These are phyloP conservation scores for Blechomonas ayalai DNA, from an alignment of 208 protist species.

Conservation along the genomic window DNA sequence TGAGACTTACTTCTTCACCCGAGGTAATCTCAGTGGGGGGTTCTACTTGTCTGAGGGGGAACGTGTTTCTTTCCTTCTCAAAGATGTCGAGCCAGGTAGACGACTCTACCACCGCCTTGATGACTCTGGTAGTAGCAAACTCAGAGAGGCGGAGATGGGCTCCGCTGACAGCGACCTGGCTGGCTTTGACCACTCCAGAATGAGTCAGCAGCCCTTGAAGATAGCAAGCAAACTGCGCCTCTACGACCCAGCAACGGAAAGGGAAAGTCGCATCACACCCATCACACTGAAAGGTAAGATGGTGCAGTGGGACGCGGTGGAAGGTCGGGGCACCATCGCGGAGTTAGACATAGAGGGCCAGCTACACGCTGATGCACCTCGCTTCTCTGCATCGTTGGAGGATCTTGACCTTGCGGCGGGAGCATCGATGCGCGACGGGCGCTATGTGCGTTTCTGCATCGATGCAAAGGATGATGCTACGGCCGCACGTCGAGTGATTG, in stretches of 20 bases:
- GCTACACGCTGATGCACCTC: slow-evolving; percentile 45
- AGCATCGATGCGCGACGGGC: slow-evolving; percentile 20
- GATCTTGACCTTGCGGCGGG: slow-evolving; percentile 32
- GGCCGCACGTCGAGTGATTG: slow-evolving; percentile 30
- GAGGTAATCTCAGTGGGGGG: slow-evolving; percentile 36
- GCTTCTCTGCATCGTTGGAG: slow-evolving; percentile 38
- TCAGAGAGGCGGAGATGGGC: too few relatives aligned
- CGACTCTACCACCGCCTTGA: slow-evolving; percentile 1
- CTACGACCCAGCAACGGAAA: slow-evolving; percentile 28
- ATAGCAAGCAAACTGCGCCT: slow-evolving; percentile 27
- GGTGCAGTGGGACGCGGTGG: slow-evolving; percentile 37
- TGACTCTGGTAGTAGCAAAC: too few relatives aligned
- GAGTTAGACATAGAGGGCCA: slow-evolving; percentile 54
- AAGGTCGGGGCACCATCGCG: slow-evolving; percentile 35
- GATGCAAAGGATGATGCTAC: slow-evolving; percentile 11
- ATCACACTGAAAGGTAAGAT: slow-evolving; percentile 40
- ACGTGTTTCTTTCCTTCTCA: slow-evolving; percentile 50
- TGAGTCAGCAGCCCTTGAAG: slow-evolving; percentile 1
- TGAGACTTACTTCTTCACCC: slow-evolving; percentile 58
- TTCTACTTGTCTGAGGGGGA: slow-evolving; percentile 74
- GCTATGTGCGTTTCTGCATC: slow-evolving; percentile 68
- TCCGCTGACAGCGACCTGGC: not conserved
- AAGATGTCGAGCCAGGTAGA: not conserved
- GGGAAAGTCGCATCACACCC: slow-evolving; percentile 36
- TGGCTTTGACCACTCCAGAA: not conserved